Evolutionary conservation across 2,329 filamentous ascomycete genomes (phyloP).

Genomic region (Chaetomiaceae sp.): DNA sequence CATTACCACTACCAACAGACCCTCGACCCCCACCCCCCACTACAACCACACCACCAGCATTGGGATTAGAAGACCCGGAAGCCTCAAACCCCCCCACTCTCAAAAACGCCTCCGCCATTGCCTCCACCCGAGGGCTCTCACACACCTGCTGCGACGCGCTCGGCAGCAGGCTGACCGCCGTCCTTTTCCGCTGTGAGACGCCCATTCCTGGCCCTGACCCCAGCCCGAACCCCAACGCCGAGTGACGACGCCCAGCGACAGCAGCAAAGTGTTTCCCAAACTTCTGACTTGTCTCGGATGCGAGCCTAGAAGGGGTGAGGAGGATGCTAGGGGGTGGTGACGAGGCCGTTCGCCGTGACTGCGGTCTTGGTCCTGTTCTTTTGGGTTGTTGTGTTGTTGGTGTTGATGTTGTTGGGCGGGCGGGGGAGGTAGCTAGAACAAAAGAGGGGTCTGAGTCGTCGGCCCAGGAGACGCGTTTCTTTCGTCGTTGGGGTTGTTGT

Average conservation of each 20-base stretch:
- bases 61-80: too few species aligned
- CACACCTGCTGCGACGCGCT: slow-evolving; percentile 39
- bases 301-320: slow-evolving; percentile 28
- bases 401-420: background rate
- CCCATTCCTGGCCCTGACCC: too few species aligned
- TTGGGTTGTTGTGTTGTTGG: background rate
- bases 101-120: slow-evolving; percentile 47
- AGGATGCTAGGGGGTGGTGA: slow-evolving; percentile 40
- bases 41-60: slow-evolving; percentile 5
- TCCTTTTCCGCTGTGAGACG: too few species aligned
- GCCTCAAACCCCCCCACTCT: slow-evolving; percentile 37
- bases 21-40: background rate
- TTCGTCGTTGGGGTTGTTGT: background rate
- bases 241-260: too few species aligned
- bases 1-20: too few species aligned
- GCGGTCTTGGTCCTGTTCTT: background rate
- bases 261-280: slow-evolving; percentile 47
- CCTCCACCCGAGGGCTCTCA: slow-evolving; percentile 38
- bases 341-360: slow-evolving; percentile 11
- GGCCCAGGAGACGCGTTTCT: slow-evolving; percentile 34
- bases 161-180: slow-evolving; percentile 31
- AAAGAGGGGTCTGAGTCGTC: slow-evolving; percentile 29
- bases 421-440: slow-evolving; percentile 8
- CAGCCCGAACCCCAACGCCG: too few species aligned
- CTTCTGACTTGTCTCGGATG: slow-evolving; percentile 33